Base-by-base conservation (phyloP, 108 stramenopile species). In the Pseudonitzschia multistriata region DNA sequence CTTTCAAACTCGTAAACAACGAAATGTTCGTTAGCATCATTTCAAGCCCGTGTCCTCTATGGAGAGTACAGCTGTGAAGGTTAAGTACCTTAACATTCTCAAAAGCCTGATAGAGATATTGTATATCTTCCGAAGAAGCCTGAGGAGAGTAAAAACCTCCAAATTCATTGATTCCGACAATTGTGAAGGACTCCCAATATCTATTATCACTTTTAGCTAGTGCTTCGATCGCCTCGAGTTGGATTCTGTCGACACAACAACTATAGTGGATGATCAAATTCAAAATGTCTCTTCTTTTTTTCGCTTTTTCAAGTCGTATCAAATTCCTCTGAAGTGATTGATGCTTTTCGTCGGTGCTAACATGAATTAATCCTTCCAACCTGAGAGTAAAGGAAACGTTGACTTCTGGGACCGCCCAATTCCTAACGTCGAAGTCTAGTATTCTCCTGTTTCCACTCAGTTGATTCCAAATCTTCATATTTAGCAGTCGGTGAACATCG, bases 41-140 rank as follows among this genome's bases (percentile, higher is more conserved):
- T 40, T 75, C 74, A 4, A 75, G 61, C 3, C 74, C 74, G 33
- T 75, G 74, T 0, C 74, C 74, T 33, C 67, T 27, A 33, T 55
- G 28, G 48, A 31, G 40, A 2, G 67, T 25, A 22, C 50, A 49
- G 62, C 67, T 68, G 15, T 52, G 25, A 59, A 75, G 68, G 39
- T 61, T 75, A 19, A 75, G 67, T 17, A 47, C 1, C 21, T 68
- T 25, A 1, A 75, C 33, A 14, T 29, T 28, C 40, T 60, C 27
- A 0, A 75, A 36, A 37, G 49, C 74, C 10, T 47, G 0, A 47
- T 68, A 75, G 3, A 75, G 48, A n/a, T 21, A n/a, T 7, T 17
- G 25, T 17, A 68, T 31, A 31, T 60, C 57, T 35, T 75, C 67
- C 25, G 42, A 35, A 0, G 67, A 53, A 31, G 60, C 57, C 13